Evolutionary conservation across 148 eudicot genomes (phyloP).

Genomic region (Chenopodium quinoa): DNA sequence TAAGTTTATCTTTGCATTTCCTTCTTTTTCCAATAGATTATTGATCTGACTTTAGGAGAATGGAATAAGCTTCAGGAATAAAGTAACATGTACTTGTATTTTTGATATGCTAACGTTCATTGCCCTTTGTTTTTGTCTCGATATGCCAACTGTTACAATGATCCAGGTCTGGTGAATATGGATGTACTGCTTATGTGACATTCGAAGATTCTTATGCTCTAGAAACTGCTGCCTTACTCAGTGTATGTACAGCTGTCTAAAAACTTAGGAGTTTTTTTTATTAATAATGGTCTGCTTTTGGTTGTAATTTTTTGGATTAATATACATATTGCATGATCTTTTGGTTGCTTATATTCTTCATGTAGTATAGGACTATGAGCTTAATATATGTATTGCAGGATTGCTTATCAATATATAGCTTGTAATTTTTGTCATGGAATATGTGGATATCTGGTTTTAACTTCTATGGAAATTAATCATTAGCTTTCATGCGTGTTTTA

Average conservation of each 20-base stretch:
- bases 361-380: not conserved
- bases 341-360: not conserved
- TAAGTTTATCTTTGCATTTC: not conserved
- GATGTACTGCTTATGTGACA: conserved; percentile 65
- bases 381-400: not conserved
- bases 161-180: conserved; percentile 56
- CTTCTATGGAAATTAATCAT: not conserved
- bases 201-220: conserved; percentile 67
- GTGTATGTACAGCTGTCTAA: conserved; percentile 41
- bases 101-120: not conserved
- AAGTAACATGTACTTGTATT: not conserved
- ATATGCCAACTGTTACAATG: conserved; percentile 16
- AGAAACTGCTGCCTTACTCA: conserved; percentile 75
- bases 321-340: not conserved
- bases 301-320: not conserved
- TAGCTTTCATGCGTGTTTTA: not conserved
- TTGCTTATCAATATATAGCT: not conserved
- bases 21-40: not conserved
- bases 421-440: not conserved
- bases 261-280: not conserved
- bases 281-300: not conserved
- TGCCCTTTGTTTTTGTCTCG: not conserved
- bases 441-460: not conserved
- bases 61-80: not conserved
- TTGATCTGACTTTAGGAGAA: not conserved